A percentile compares a stretch with the other conserved stretches of the same genome.
Conservation (phyloP, 2,329 filamentous ascomycete species). For the Thielaviopsis euricoi region DNA sequence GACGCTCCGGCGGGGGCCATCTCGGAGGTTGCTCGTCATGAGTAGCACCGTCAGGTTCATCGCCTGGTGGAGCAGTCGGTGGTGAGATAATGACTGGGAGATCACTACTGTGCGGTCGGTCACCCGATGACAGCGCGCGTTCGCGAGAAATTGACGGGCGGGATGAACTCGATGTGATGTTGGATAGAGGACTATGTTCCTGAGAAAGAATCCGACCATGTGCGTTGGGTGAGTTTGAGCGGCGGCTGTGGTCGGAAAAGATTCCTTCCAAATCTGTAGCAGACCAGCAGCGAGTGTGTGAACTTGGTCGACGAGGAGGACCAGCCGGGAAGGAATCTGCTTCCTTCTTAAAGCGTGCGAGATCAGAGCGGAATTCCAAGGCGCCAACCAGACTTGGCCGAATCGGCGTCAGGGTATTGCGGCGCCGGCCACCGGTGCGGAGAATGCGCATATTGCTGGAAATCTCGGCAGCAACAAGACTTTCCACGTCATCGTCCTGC, state of each 20-base stretch:
- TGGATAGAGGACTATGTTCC: neutral
- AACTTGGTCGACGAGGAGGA: conserved; percentile 12
- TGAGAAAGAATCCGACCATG: neutral
- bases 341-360: conserved; percentile 63
- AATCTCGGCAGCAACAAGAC: conserved; percentile 63
- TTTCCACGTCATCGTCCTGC: conserved; percentile 37
- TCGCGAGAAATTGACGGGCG: conserved; percentile 10
- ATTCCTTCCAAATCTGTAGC: conserved; percentile 8
- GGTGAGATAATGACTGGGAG: neutral
- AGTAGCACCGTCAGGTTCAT: conserved; percentile 1
- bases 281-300: conserved; percentile 3
- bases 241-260: neutral
- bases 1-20: conserved; percentile 1
- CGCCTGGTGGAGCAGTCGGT: neutral
- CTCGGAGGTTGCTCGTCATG: neutral
- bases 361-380: conserved; percentile 78
- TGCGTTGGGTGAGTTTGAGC: conserved; percentile 1
- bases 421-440: conserved; percentile 43
- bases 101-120: conserved; percentile 13
- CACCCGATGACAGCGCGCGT: conserved; percentile 32
- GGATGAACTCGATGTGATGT: neutral
- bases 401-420: conserved; percentile 69
- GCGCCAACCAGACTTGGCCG: conserved; percentile 85
- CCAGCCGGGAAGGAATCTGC: conserved; percentile 11
- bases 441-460: conserved; percentile 84